Evolutionary conservation across 2,329 filamentous ascomycete genomes (phyloP).

Genomic region (Cytospora chrysosperma): DNA sequence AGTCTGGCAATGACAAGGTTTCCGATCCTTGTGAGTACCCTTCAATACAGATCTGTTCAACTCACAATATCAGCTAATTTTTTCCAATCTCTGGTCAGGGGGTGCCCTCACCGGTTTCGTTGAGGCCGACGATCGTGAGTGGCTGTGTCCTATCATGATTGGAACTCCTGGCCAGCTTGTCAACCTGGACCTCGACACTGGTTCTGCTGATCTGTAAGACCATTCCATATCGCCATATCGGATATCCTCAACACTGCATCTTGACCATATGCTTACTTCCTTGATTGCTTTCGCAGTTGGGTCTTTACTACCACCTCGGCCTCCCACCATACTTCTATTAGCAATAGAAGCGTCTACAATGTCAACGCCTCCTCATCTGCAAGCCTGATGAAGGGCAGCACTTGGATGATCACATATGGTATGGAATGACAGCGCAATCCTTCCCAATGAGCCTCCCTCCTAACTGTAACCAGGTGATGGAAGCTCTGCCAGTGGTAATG

Average conservation of each 20-base stretch:
- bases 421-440: slow-evolving; percentile 37
- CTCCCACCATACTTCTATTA: slow-evolving; percentile 44
- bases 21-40: slow-evolving; percentile 2
- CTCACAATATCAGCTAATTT: not conserved
- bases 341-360: slow-evolving; percentile 45
- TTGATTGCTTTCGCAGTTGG: slow-evolving; percentile 41
- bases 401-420: slow-evolving; percentile 52
- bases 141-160: slow-evolving; percentile 61
- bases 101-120: slow-evolving; percentile 30
- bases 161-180: slow-evolving; percentile 57
- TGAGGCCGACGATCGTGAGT: slow-evolving; percentile 49
- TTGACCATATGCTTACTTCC: slow-evolving; percentile 13
- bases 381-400: slow-evolving; percentile 38
- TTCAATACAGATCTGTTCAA: slow-evolving; percentile 22
- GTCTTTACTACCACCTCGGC: slow-evolving; percentile 48
- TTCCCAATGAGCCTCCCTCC: not conserved
- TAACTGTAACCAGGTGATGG: slow-evolving; percentile 40
- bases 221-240: not conserved
- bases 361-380: slow-evolving; percentile 47
- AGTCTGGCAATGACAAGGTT: slow-evolving; percentile 34
- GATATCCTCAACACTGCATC: not conserved
- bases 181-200: slow-evolving; percentile 70
- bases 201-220: slow-evolving; percentile 63
- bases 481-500: slow-evolving; percentile 44
- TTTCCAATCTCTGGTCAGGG: slow-evolving; percentile 21